Percentiles rank a stretch among this genome's conserved stretches.
These are phyloP conservation scores for Sclerotiophoma versabilis DNA, from an alignment of 2,329 filamentous ascomycete species.

Conservation along the genomic window DNA sequence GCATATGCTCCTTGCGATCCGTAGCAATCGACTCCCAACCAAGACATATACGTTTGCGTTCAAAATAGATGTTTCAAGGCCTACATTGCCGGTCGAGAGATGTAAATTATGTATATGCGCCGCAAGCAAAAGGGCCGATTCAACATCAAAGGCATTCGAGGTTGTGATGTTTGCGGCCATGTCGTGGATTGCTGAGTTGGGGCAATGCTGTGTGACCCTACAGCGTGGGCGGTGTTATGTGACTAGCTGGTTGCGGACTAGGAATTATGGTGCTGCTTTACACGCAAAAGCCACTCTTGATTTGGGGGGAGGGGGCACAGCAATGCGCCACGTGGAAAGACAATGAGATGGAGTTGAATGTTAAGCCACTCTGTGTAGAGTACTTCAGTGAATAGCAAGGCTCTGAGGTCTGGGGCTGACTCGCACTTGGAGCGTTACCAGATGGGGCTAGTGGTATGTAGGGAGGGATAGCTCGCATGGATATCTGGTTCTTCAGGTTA, in stretches of 20 bases:
- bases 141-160: not conserved
- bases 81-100: constrained; percentile 3
- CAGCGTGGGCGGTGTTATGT: not conserved
- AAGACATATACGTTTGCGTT: constrained; percentile 12
- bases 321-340: not conserved
- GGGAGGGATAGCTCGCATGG: constrained; percentile 13
- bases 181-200: not conserved
- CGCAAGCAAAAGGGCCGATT: constrained; percentile 12
- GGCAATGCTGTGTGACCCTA: not conserved
- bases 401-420: not conserved
- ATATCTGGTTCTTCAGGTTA: not conserved
- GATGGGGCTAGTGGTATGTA: constrained; percentile 1
- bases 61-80: constrained; percentile 9
- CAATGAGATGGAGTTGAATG: not conserved
- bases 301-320: not conserved
- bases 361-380: not conserved
- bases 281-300: not conserved
- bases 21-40: not conserved
- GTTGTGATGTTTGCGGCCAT: constrained; percentile 10
- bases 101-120: constrained; percentile 10
- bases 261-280: constrained; percentile 3
- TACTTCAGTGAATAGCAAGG: not conserved
- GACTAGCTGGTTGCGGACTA: constrained; percentile 5
- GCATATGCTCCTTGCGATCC: not conserved
- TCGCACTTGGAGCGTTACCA: not conserved